phyloP scores from a whole-genome alignment of 2,329 filamentous ascomycete species.

The Colletotrichum brevisporum region DNA sequence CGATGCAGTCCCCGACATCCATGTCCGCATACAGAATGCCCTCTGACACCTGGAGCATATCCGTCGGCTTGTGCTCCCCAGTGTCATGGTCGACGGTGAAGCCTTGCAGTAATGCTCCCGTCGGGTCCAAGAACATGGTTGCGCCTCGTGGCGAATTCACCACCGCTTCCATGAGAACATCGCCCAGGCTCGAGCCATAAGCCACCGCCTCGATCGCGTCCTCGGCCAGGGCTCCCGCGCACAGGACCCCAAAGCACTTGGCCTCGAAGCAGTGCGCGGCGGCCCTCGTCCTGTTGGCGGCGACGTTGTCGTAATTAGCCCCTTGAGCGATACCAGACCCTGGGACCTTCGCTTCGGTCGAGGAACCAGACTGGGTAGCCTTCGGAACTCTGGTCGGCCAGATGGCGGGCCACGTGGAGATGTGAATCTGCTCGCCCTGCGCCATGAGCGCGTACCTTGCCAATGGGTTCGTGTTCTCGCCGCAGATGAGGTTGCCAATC shows the following conservation, averaged over 20 bases:
- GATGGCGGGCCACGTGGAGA: conserved; percentile 68
- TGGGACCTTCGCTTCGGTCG: neutral
- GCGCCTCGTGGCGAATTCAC: conserved; percentile 57
- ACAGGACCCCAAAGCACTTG: conserved; percentile 69
- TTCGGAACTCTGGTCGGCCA: conserved; percentile 62
- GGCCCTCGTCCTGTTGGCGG: conserved; percentile 65
- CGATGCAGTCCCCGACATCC: conserved; percentile 63
- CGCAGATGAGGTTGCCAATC: conserved; percentile 67
- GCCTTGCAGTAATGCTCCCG: conserved; percentile 55
- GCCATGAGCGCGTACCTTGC: conserved; percentile 67
- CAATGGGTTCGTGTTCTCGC: conserved; percentile 71
- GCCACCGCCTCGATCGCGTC: conserved; percentile 54
- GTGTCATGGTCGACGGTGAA: conserved; percentile 51
- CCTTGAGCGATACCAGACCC: conserved; percentile 25
- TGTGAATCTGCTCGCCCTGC: conserved; percentile 68
- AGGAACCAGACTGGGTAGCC: neutral
- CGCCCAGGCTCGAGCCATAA: conserved; percentile 46
- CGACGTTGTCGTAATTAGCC: conserved; percentile 66
- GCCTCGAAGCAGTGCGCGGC: conserved; percentile 71
- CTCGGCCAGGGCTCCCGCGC: conserved; percentile 58
- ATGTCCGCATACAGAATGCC: conserved; percentile 67
- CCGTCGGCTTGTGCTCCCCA: conserved; percentile 44
- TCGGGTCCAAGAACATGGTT: conserved; percentile 66
- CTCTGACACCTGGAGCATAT: conserved; percentile 60
- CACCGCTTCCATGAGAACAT: conserved; percentile 50